Evolutionary conservation across 345 rosid genomes (phyloP).

Genomic region (Hibiscus syriacus): DNA sequence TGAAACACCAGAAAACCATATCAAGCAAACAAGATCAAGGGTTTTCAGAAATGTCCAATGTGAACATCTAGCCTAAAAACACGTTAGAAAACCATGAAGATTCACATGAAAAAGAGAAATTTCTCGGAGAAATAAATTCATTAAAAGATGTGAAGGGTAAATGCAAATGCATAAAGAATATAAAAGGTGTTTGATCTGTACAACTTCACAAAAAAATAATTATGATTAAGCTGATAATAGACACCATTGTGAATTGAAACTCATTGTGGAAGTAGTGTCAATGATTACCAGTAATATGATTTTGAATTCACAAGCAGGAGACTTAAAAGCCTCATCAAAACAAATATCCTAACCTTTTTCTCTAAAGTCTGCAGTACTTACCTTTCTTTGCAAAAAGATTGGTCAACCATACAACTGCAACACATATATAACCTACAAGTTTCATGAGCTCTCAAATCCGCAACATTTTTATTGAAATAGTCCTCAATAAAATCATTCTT

Average conservation of each 20-base stretch:
- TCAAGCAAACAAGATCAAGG: background rate
- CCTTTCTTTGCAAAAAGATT: slow-evolving; percentile 50
- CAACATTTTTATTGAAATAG: slow-evolving; percentile 45
- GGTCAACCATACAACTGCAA: slow-evolving; percentile 68
- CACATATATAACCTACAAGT: slow-evolving; percentile 44
- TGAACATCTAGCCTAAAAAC: background rate
- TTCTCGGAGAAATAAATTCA: background rate
- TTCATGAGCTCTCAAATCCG: slow-evolving; percentile 52
- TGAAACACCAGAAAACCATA: background rate
- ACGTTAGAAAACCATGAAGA: background rate
- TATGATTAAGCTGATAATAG: too few species aligned
- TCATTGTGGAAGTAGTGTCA: background rate
- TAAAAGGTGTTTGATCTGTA: background rate
- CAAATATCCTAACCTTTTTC: too few species aligned
- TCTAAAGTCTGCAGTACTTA: slow-evolving; percentile 10
- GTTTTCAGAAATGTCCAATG: background rate
- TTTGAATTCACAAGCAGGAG: background rate
- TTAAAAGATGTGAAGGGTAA: background rate
- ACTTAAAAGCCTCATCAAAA: background rate
- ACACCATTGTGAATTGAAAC: too few species aligned
- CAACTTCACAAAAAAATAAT: background rate
- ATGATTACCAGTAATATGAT: background rate
- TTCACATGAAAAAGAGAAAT: background rate
- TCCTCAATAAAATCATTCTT: slow-evolving; percentile 51
- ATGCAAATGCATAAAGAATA: background rate